phyloP scores from a whole-genome alignment of 2,329 filamentous ascomycete species.

The Coniochaeta pulveracea region DNA sequence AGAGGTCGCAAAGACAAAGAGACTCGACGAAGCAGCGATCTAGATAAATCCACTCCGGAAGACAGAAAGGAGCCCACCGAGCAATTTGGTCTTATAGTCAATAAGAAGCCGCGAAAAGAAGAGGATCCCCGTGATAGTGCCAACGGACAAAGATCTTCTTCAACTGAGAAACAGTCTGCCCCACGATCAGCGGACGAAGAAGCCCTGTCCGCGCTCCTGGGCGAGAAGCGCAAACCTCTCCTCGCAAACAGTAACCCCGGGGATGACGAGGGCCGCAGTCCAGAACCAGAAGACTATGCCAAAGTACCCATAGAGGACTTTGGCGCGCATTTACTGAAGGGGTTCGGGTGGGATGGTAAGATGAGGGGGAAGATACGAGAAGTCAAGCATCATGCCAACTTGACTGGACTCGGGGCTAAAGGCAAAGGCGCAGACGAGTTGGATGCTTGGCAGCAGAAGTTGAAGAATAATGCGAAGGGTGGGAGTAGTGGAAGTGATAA shows the following conservation, averaged over 20 bases:
- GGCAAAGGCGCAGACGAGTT: slow-evolving; percentile 63
- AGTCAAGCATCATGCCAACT: slow-evolving; percentile 61
- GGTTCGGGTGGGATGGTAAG: slow-evolving; percentile 88
- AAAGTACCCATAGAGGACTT: slow-evolving; percentile 91
- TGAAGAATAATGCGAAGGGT: slow-evolving; percentile 36
- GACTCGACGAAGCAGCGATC: too few relatives aligned
- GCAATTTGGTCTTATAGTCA: slow-evolving; percentile 40
- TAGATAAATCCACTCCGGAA: too few relatives aligned
- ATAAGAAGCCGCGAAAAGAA: slow-evolving; percentile 21
- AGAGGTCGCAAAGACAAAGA: too few relatives aligned
- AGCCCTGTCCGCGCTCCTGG: slow-evolving; percentile 57
- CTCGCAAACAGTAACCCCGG: slow-evolving; percentile 46
- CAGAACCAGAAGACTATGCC: slow-evolving; percentile 72
- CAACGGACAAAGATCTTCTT: slow-evolving; percentile 29
- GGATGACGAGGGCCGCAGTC: slow-evolving; percentile 59
- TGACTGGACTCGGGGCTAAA: slow-evolving; percentile 83
- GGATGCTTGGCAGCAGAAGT: slow-evolving; percentile 68
- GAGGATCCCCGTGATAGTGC: slow-evolving; percentile 32
- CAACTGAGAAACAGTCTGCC: too few relatives aligned
- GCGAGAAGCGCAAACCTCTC: slow-evolving; percentile 30
- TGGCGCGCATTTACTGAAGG: slow-evolving; percentile 76
- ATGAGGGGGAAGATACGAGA: slow-evolving; percentile 50
- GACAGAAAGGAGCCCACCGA: too few relatives aligned
- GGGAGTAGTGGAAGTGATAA: slow-evolving; percentile 25
- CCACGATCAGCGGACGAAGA: slow-evolving; percentile 30